These are phyloP conservation scores for Neurospora hispaniola DNA, from an alignment of 495 filamentous ascomycete species.

Conservation along the genomic window DNA sequence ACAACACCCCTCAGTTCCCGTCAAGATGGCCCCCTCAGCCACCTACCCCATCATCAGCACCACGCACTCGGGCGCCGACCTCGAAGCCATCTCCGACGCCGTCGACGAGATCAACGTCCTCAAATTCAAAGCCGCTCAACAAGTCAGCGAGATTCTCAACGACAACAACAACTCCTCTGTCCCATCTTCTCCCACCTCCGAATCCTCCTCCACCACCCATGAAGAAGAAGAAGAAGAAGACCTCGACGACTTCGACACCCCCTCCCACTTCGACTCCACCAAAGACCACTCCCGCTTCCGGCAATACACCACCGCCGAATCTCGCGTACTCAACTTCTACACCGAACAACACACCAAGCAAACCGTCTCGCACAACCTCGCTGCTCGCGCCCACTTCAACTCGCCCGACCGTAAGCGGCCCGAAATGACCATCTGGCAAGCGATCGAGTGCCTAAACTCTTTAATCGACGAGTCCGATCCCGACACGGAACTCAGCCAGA, in stretches of 20 bases:
- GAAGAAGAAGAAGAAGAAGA: slow-evolving; percentile 11
- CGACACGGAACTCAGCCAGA: slow-evolving; percentile 71
- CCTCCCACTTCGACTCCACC: slow-evolving; percentile 56
- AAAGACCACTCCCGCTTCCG: slow-evolving; percentile 79
- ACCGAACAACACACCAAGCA: slow-evolving; percentile 75
- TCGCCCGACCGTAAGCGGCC: slow-evolving; percentile 46
- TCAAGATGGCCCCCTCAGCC: slow-evolving; percentile 7
- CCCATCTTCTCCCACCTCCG: neutral
- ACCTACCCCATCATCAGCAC: slow-evolving; percentile 4
- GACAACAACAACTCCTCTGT: neutral
- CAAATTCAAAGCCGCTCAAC: slow-evolving; percentile 34
- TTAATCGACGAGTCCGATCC: slow-evolving; percentile 84
- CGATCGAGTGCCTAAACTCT: slow-evolving; percentile 81
- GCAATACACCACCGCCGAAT: slow-evolving; percentile 67
- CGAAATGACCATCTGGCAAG: slow-evolving; percentile 77
- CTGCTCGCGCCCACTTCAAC: slow-evolving; percentile 60
- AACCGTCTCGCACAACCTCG: slow-evolving; percentile 74
- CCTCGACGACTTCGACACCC: slow-evolving; percentile 46
- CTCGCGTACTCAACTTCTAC: slow-evolving; percentile 76
- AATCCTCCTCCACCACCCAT: neutral
- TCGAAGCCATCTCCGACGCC: slow-evolving; percentile 70
- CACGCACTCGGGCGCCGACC: slow-evolving; percentile 53
- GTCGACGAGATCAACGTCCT: slow-evolving; percentile 76
- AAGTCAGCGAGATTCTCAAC: slow-evolving; percentile 14
- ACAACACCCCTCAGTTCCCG: neutral